Evolutionary conservation across 192 early-diverging fungal species (phyloP), one percentile per base, ranked within the genome.

Genomic region (Chytriomyces confervae): DNA sequence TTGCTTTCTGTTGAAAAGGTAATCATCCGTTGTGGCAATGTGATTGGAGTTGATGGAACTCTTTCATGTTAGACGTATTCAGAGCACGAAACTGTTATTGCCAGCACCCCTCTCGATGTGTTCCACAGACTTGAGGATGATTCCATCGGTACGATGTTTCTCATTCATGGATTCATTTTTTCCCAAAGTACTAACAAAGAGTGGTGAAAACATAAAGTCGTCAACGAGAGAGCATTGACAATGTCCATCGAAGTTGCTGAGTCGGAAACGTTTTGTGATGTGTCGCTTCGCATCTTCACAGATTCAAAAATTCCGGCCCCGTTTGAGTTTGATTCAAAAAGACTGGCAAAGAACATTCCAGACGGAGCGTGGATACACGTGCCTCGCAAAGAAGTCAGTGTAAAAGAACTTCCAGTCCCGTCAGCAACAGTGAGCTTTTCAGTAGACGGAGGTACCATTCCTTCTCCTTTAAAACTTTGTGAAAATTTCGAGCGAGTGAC

Each of bases 81-180:
- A 10, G 69, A 57, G 36, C 11, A 50, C 8, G 69, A 74, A 8
- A 5, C 8, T 47, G 45, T 61, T 16, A 11, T 74, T 10, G 50
- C 57, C 9, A 11, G 9, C 29, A 47, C 23, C 11, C 61, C 46
- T 74, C 24, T 63, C 6, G 10, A 74, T 46, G 3, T 74, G 20
- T 74, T 74, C 20, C 72, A 62, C 8, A 61, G 63, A 20, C 20
- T 63, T 2, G 72, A 74, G n/a, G 61, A 63, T 43, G 36, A 74
- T 10, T 46, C 61, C 13, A 61, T 63, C n/a, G 72, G 72, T 74
- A 36, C 0, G 61, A 44, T 10, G 2, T 46, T 63, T 74, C 44
- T 53, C 13, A 24, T 53, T 0, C 20, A 57, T 57, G 53, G 5
- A 20, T 13, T n/a, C 20, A 20, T 4, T 57, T 57, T 57, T 10